Evolutionary conservation across 306 rosid species (phyloP).

Genomic region (Hippophae rhamnoides): DNA sequence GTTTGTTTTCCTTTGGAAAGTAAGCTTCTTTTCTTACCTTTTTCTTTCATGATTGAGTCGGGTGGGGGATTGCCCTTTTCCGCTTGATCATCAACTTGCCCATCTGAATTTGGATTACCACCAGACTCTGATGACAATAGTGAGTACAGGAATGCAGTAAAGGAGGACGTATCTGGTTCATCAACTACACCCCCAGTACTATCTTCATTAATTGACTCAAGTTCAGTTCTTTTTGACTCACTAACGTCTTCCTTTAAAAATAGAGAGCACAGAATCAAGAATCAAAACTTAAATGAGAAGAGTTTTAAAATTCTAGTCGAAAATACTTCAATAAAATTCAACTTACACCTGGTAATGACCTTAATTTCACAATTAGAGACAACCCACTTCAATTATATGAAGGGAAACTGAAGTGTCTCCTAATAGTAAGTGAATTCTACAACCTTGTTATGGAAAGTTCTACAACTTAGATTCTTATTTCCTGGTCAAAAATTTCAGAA

Average conservation of each 20-base stretch:
- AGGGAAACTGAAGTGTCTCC: no score
- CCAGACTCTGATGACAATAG: constrained; percentile 45
- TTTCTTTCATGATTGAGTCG: constrained; percentile 36
- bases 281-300: neutral
- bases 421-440: no score
- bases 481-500: no score
- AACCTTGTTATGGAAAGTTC: no score
- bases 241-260: constrained; percentile 45
- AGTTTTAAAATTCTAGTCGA: no score
- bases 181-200: constrained; percentile 31
- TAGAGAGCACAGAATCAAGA: constrained; percentile 1
- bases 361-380: no score
- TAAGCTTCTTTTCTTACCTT: constrained; percentile 49
- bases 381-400: no score
- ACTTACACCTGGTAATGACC: no score
- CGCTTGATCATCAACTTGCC: constrained; percentile 28
- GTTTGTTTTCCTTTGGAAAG: constrained; percentile 69
- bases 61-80: constrained; percentile 18
- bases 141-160: constrained; percentile 79
- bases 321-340: no score
- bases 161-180: constrained; percentile 93
- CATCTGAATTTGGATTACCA: constrained; percentile 24
- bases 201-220: constrained; percentile 34
- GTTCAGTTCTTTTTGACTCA: constrained; percentile 31
- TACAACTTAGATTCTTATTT: no score